Percentiles rank a stretch among this genome's conserved stretches.
Evolutionary conservation across 2,329 filamentous ascomycete genomes (phyloP).

Genomic region (Pseudogymnoascus sp.): DNA sequence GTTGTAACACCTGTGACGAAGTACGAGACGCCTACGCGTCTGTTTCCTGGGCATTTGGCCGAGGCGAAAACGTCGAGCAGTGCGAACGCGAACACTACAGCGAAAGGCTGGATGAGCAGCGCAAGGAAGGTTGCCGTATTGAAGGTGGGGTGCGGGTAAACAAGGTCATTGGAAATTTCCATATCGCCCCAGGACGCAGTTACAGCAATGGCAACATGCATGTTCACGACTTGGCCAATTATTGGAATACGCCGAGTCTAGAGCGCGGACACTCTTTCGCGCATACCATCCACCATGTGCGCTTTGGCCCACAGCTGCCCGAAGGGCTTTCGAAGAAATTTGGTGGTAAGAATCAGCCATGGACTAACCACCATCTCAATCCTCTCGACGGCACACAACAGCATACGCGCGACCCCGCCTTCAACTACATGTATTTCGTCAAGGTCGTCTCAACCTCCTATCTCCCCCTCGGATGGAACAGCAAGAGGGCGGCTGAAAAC

Average conservation of each 20-base stretch:
- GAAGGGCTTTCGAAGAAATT: slow-evolving; percentile 59
- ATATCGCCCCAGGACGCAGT: slow-evolving; percentile 89
- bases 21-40: slow-evolving; percentile 89
- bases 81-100: slow-evolving; percentile 91
- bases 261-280: slow-evolving; percentile 75
- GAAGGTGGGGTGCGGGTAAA: slow-evolving; percentile 90
- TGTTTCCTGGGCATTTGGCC: slow-evolving; percentile 87
- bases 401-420: slow-evolving; percentile 71
- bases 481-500: slow-evolving; percentile 37
- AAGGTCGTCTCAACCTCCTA: slow-evolving; percentile 97
- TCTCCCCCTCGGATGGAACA: slow-evolving; percentile 82
- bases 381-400: slow-evolving; percentile 78
- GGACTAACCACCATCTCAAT: slow-evolving; percentile 88
- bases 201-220: slow-evolving; percentile 97
- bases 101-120: slow-evolving; percentile 79
- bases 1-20: slow-evolving; percentile 95
- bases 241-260: slow-evolving; percentile 63
- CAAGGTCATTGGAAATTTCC: slow-evolving; percentile 98
- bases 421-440: slow-evolving; percentile 98
- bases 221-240: slow-evolving; percentile 94
- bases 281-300: slow-evolving; percentile 79
- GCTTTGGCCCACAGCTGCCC: slow-evolving; percentile 87
- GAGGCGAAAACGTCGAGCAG: slow-evolving; percentile 88
- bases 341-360: slow-evolving; percentile 48
- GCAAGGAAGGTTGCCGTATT: slow-evolving; percentile 87